A percentile compares a stretch with the other conserved stretches of the same genome.
phyloP scores from a whole-genome alignment of 805 yeast genomes.

The Metschnikowia noctiluminum region DNA sequence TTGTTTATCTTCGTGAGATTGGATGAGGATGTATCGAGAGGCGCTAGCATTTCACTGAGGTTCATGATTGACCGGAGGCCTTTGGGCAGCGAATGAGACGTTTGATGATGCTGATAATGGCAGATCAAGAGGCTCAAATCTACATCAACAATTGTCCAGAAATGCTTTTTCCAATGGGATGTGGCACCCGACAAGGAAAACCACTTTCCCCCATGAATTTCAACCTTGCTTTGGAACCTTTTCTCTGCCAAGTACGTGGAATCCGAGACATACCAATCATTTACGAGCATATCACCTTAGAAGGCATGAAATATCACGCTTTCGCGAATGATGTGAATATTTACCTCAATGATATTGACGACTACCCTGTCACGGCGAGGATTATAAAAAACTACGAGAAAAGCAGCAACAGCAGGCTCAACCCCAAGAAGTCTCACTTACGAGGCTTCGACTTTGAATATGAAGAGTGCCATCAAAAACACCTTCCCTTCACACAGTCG shows the following conservation, averaged over 20 bases:
- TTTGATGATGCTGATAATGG: not conserved
- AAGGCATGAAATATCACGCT: conserved; percentile 6
- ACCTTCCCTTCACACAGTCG: not conserved
- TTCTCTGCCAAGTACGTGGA: not conserved
- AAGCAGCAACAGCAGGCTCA: conserved; percentile 1
- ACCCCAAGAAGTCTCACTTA: not conserved
- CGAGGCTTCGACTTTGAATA: not conserved
- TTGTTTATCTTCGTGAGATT: too few species aligned
- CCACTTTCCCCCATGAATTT: conserved; percentile 5
- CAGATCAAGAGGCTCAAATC: not conserved
- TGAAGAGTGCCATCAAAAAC: not conserved
- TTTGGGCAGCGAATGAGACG: not conserved
- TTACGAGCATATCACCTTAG: not conserved
- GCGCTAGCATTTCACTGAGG: too few species aligned
- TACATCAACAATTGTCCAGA: not conserved
- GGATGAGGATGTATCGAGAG: too few species aligned
- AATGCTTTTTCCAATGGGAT: not conserved
- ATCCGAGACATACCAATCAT: not conserved
- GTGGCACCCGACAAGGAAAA: conserved; percentile 8
- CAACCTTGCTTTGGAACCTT: conserved; percentile 6
- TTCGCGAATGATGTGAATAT: conserved; percentile 6
- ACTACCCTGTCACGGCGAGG: not conserved
- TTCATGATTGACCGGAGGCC: too few species aligned
- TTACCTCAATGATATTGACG: not conserved
- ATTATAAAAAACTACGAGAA: not conserved